Base-by-base conservation (phyloP, 768 basidiomycete genomes). In the Amyloporia xantha region DNA sequence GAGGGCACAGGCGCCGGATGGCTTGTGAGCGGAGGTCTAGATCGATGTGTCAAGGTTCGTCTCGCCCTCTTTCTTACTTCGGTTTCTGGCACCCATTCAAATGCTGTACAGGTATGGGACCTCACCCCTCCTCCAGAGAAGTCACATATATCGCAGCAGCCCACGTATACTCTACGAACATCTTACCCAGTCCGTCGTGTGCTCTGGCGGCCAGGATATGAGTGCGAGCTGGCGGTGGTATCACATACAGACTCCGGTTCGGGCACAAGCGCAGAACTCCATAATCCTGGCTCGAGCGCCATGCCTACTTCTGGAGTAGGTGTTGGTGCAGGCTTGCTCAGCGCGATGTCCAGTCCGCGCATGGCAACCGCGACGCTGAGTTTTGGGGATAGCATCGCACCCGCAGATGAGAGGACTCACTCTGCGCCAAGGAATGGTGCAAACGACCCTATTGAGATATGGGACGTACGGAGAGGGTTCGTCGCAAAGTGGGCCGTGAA, bases 391-490 rank as follows among this genome's bases (percentile, higher is more conserved):
- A 48, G 53, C 15, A 15, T 37, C n/a, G 40, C 42, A 5, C 43
- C 20, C 23, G 19, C 52, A 4, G 53, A 54, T 5, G 47, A 52
- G 6, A 49, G 51, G 24, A 42, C 40, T 13, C 27, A 48, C 9
- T 51, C 54, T 12, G 19, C 35, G 2, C 48, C 53, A 27, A 41
- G 49, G 30, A 54, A 49, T 23, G 54, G 50, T 15, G 54, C 56
- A 3, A 64, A 81, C 2, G 84, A 89, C 58, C 68, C 79, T 0
- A 72, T 90, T 25, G 89, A 91, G 57, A 82, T 92, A 20, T 93
- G 91, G 91, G 90, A 93, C 62, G 86, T 87, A 1, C 72, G 90
- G 47, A 71, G 91, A 41, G 77, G 79, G 0, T 88, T 84, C 77
- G 74, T 91, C 42, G 83, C 86, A 4, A 93, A 92, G 66, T 92